These are phyloP conservation scores for Fusarium mundagurra DNA, from an alignment of 2,329 filamentous ascomycete species.

Conservation along the genomic window DNA sequence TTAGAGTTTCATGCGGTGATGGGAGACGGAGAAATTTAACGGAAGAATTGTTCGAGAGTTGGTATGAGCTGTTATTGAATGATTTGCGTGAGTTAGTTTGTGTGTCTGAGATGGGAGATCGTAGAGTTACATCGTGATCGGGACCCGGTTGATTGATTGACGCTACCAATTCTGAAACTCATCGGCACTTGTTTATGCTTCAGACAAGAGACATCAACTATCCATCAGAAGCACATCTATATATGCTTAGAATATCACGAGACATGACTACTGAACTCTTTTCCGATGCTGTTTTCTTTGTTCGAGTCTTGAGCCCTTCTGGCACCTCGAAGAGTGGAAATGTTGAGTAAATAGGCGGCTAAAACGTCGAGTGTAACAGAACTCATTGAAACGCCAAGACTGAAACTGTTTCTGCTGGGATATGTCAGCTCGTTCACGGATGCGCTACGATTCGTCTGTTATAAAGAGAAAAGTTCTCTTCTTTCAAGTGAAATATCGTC, in stretches of 20 bases:
- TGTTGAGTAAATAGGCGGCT: rapidly evolving
- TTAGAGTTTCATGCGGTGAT: not conserved
- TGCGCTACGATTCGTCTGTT: rapidly evolving
- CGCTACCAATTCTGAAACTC: not conserved
- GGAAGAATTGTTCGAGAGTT: not conserved
- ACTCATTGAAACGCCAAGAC: slow-evolving; percentile 3
- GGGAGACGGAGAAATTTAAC: not conserved
- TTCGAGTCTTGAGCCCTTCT: not conserved
- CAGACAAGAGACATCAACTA: not conserved
- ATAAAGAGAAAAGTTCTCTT: rapidly evolving
- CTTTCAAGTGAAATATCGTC: rapidly evolving
- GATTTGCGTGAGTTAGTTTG: too few species aligned
- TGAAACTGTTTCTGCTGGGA: not conserved
- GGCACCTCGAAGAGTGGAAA: not conserved
- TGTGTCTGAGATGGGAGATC: not conserved
- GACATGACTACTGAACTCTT: not conserved
- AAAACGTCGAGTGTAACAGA: not conserved
- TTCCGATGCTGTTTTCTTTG: not conserved
- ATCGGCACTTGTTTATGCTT: not conserved
- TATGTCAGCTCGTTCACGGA: not conserved
- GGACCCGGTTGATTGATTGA: not conserved
- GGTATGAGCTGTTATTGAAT: not conserved
- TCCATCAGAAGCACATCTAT: not conserved
- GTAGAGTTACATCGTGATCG: slow-evolving; percentile 12
- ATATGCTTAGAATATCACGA: rapidly evolving